Evolutionary conservation across 1,139 yeast genomes (phyloP).

Genomic region (Debaryomyces sp.): DNA sequence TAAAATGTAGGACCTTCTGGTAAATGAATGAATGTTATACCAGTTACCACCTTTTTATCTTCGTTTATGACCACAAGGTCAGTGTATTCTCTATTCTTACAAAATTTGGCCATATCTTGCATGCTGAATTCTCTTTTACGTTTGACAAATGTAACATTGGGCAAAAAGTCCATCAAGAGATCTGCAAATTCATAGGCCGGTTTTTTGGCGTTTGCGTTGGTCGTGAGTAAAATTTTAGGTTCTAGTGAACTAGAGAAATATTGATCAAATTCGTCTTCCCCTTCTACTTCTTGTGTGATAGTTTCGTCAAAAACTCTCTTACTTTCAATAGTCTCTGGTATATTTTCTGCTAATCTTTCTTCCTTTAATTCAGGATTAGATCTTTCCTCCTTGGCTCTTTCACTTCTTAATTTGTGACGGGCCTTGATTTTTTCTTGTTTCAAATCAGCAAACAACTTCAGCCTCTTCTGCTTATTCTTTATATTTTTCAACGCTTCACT

Average conservation of each 20-base stretch:
- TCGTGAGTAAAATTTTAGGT: slow-evolving; percentile 88
- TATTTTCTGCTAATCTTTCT: slow-evolving; percentile 75
- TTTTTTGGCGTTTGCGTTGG: slow-evolving; percentile 83
- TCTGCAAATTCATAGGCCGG: slow-evolving; percentile 92
- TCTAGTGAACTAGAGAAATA: slow-evolving; percentile 56
- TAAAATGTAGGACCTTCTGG: slow-evolving; percentile 96
- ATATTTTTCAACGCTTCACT: slow-evolving; percentile 49
- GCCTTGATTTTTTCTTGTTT: slow-evolving; percentile 76
- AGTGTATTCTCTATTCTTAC: slow-evolving; percentile 81
- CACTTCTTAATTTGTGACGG: slow-evolving; percentile 73
- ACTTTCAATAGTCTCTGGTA: slow-evolving; percentile 86
- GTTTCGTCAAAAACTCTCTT: slow-evolving; percentile 93
- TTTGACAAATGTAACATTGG: slow-evolving; percentile 83
- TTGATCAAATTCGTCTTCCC: slow-evolving; percentile 76
- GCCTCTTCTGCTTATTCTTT: slow-evolving; percentile 78
- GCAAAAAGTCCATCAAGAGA: slow-evolving; percentile 78
- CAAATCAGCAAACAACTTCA: slow-evolving; percentile 72
- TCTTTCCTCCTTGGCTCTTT: slow-evolving; percentile 81
- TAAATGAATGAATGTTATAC: slow-evolving; percentile 87
- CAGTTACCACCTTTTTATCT: slow-evolving; percentile 89
- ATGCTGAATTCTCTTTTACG: slow-evolving; percentile 82
- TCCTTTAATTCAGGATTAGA: slow-evolving; percentile 80
- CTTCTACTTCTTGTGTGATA: slow-evolving; percentile 70
- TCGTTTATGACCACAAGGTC: slow-evolving; percentile 89
- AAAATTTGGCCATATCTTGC: slow-evolving; percentile 82